Evolutionary conservation across 1,284 basidiomycete species (phyloP), one percentile per base, ranked within the genome.

Genomic region (Sporisorium sorghi): DNA sequence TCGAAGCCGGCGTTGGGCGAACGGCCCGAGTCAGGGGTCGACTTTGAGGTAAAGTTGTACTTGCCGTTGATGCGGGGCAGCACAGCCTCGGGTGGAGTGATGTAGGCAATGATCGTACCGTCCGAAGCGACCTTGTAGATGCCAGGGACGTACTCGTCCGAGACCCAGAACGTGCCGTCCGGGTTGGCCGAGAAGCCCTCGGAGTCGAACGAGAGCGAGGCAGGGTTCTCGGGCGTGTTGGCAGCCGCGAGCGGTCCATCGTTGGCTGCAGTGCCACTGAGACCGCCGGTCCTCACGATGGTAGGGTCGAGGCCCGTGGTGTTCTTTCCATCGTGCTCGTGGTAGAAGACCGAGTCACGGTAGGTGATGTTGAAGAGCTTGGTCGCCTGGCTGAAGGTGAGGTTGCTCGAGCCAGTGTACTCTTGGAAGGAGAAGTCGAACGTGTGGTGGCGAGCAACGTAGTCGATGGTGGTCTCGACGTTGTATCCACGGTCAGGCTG

Each of bases 121-220:
- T 79, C 1, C 85, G 79, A 1, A 86, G 85, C 84, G 88, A 89
- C 26, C 85, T 86, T 73, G 81, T 91, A 90, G 78, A 91, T 88
- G 78, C 90, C 90, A 5, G 90, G 89, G 0, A 90, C 90, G 79
- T 91, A 91, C 84, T 91, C 89, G 74, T 91, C 90, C 61, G 88
- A 89, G 24, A 88, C 85, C 54, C 50, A 50, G 44, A 55, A 42
- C 32, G 39, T 71, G 73, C 89, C 90, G 78, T 91, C 90, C 0
- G 83, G 76, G 71, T 89, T 88, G 3, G 88, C 83, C 1, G 88
- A 88, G 3, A 91, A 80, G 3, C 90, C 90, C 77, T 92, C 90
- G 0, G 87, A 84, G 75, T 92, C 90, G 15, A 90, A 73, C 0
- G 87, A 86, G 42, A 91, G 83, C 33, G 68, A 51, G 8, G 39